Evolutionary conservation across 805 yeast species (phyloP).

Genomic region (Ogataea haglerorum): DNA sequence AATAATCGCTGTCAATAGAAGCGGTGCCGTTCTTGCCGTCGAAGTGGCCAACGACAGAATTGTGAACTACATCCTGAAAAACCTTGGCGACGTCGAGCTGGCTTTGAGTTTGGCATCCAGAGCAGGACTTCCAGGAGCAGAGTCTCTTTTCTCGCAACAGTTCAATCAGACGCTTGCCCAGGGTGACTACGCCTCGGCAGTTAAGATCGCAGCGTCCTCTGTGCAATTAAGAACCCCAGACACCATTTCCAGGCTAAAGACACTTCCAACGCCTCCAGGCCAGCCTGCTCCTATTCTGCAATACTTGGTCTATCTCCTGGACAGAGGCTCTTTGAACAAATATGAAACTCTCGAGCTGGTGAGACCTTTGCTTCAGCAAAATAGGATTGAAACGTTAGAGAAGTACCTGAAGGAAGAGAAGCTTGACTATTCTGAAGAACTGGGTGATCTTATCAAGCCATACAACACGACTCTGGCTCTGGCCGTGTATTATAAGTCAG

Average conservation of each 20-base stretch:
- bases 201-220: constrained; percentile 94
- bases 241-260: constrained; percentile 88
- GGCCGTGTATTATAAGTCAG: constrained; percentile 84
- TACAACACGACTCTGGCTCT: constrained; percentile 81
- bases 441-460: constrained; percentile 94
- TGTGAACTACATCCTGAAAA: constrained; percentile 84
- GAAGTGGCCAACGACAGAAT: constrained; percentile 81
- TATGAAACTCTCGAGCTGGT: constrained; percentile 94
- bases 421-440: constrained; percentile 90
- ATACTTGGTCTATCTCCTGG: constrained; percentile 86
- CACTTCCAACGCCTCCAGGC: constrained; percentile 88
- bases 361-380: constrained; percentile 92
- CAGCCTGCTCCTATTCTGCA: constrained; percentile 91
- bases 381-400: constrained; percentile 87
- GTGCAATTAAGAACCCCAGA: constrained; percentile 91
- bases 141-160: constrained; percentile 83
- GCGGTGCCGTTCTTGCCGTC: constrained; percentile 92
- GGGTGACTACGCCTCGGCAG: constrained; percentile 90
- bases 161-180: constrained; percentile 78
- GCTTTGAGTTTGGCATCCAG: constrained; percentile 89
- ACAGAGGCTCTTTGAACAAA: constrained; percentile 88
- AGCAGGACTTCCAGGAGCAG: constrained; percentile 98
- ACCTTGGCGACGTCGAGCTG: constrained; percentile 78
- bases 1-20: constrained; percentile 87
- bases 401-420: constrained; percentile 96